Conservation (phyloP, 306 rosid species). For the Mimosa pudica region DNA sequence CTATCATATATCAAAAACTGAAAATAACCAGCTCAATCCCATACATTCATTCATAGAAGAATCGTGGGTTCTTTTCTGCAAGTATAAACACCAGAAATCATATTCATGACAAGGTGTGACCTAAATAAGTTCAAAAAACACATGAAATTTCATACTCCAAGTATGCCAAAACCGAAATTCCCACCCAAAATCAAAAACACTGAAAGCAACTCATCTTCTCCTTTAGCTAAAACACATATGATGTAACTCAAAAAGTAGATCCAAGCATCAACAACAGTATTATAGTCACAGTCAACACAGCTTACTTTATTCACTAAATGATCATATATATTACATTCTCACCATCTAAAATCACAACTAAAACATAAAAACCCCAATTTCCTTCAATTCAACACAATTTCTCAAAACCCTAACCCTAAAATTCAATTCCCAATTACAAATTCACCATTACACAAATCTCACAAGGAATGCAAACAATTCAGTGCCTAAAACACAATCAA, state of each 20-base stretch:
- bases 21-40: not conserved
- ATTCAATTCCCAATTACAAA: constrained; percentile 5
- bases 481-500: constrained; percentile 24
- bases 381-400: constrained; percentile 11
- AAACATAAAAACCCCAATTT: constrained; percentile 21
- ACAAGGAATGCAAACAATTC: constrained; percentile 29
- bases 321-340: not conserved
- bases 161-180: not conserved
- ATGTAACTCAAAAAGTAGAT: constrained; percentile 1
- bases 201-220: not conserved
- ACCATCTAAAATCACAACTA: not conserved
- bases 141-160: not conserved
- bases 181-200: constrained; percentile 3
- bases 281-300: not conserved
- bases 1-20: not conserved
- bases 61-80: not conserved
- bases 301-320: not conserved
- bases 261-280: not conserved
- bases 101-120: not conserved
- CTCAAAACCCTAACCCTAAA: constrained; percentile 36
- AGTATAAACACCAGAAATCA: not conserved
- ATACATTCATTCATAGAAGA: not conserved
- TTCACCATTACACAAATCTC: constrained; percentile 29
- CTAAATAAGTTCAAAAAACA: constrained; percentile 18
- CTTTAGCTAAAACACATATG: constrained; percentile 9